Conservation (phyloP, 1,284 basidiomycete genomes). For the Coniferiporia sulphurascens region DNA sequence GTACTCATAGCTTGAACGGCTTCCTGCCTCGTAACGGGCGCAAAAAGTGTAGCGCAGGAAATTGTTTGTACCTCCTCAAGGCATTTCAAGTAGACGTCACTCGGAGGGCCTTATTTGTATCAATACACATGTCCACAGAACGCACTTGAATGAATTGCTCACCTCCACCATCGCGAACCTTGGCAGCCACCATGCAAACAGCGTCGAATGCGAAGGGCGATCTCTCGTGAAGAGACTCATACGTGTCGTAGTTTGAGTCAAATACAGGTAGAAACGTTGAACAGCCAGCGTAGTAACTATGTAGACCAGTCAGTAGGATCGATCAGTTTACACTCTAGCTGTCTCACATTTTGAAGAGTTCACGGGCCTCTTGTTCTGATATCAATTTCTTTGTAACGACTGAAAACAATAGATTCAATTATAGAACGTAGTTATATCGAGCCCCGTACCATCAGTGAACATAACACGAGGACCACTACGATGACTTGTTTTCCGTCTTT, state of each 20-base stretch:
- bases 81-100: conserved; percentile 61
- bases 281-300: conserved; percentile 81
- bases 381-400: conserved; percentile 79
- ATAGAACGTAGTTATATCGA: background rate
- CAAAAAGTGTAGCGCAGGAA: conserved; percentile 80
- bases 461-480: conserved; percentile 42
- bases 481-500: conserved; percentile 67
- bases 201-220: conserved; percentile 82
- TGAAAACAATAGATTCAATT: conserved; percentile 26
- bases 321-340: conserved; percentile 18
- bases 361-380: conserved; percentile 74
- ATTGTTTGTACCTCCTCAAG: conserved; percentile 81
- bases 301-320: conserved; percentile 15
- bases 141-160: conserved; percentile 23
- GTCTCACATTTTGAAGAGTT: conserved; percentile 76
- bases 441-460: conserved; percentile 61
- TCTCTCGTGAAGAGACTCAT: conserved; percentile 71
- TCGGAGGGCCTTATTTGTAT: conserved; percentile 44
- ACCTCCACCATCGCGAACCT: conserved; percentile 85
- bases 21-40: conserved; percentile 76
- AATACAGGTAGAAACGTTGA: conserved; percentile 88
- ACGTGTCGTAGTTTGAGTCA: conserved; percentile 74
- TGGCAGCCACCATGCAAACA: conserved; percentile 86
- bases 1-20: conserved; percentile 87
- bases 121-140: conserved; percentile 3